A percentile compares a stretch with the other conserved stretches of the same genome.
Conservation (phyloP, 1,284 basidiomycete genomes). For the Gymnopus androsaceus region DNA sequence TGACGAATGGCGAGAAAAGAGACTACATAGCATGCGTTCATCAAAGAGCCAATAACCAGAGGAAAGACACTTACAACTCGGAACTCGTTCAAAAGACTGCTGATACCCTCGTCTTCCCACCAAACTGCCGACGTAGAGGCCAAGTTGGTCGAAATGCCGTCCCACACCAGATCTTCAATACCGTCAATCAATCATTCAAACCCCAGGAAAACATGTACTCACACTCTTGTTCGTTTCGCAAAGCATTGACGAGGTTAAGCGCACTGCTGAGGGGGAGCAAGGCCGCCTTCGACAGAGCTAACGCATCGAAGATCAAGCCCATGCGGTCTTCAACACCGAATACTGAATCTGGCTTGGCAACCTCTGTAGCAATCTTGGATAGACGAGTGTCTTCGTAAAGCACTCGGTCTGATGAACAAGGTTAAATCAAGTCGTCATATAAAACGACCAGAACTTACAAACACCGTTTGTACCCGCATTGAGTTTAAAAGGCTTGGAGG, state of each 20-base stretch:
- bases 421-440: background rate
- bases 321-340: constrained; percentile 88
- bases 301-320: constrained; percentile 83
- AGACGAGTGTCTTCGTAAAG: constrained; percentile 85
- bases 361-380: constrained; percentile 78
- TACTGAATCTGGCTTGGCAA: constrained; percentile 61
- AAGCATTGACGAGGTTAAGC: constrained; percentile 69
- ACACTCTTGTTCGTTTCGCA: constrained; percentile 80
- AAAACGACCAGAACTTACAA: constrained; percentile 55
- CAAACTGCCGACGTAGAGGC: constrained; percentile 65
- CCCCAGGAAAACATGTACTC: constrained; percentile 30
- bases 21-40: constrained; percentile 41
- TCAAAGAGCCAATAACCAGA: background rate
- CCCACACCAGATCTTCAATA: constrained; percentile 70
- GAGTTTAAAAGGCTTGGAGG: constrained; percentile 78
- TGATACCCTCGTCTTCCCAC: constrained; percentile 80
- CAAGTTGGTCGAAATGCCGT: constrained; percentile 62
- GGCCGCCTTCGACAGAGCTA: constrained; percentile 82
- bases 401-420: constrained; percentile 39
- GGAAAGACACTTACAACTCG: constrained; percentile 50
- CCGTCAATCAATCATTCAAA: background rate
- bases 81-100: constrained; percentile 65
- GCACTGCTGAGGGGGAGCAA: constrained; percentile 78
- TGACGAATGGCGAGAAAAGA: constrained; percentile 80
- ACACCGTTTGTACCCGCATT: constrained; percentile 91